Conservation (phyloP, 2,329 filamentous ascomycete genomes). For the Alternaria hordeiaustralica region DNA sequence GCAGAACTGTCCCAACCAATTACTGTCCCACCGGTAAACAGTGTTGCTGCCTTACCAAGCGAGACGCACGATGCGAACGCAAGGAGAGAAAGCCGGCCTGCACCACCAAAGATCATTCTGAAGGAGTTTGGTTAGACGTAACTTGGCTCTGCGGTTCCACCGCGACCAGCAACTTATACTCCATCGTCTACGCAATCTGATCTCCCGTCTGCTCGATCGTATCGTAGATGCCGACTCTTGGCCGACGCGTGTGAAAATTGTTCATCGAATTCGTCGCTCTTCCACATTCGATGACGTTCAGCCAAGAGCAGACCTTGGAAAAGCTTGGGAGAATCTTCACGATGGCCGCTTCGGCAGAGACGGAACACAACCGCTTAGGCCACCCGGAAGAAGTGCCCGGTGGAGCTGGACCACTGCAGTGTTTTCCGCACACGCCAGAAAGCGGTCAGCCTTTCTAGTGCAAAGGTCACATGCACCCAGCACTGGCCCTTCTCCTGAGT, state of each 20-base stretch:
- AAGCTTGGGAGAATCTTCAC: not conserved
- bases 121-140: not conserved
- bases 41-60: constrained; percentile 3
- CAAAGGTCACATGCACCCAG: not conserved
- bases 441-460: not conserved
- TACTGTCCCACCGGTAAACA: constrained; percentile 46
- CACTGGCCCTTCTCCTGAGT: not conserved
- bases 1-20: constrained; percentile 50
- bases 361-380: not conserved
- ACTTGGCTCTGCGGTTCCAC: not conserved
- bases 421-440: constrained; percentile 1
- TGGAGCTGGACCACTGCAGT: not conserved
- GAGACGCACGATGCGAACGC: constrained; percentile 2
- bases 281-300: not conserved
- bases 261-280: not conserved
- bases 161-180: constrained; percentile 5
- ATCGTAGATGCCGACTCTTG: not conserved
- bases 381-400: not conserved
- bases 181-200: not conserved
- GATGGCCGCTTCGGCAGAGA: not conserved
- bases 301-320: constrained; percentile 2
- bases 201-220: not conserved
- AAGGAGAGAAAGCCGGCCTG: not conserved
- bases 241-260: not conserved
- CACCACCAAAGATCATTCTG: not conserved